Evolutionary conservation across 2,329 filamentous ascomycete species (phyloP).

Genomic region (Ophiocordyceps camponoti-floridani): DNA sequence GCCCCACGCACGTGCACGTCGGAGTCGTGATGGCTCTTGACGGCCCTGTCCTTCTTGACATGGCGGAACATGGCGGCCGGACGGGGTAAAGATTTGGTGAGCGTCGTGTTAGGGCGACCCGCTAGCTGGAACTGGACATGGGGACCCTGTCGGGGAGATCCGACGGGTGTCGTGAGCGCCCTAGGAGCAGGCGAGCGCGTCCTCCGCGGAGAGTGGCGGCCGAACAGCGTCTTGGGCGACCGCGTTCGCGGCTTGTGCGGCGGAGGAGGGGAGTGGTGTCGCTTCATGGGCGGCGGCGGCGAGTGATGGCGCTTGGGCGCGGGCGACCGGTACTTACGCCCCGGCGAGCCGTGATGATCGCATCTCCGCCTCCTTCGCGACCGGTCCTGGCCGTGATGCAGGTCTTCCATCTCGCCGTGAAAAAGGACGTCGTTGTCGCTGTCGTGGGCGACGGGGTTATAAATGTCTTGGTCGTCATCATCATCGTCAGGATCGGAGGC

Average conservation of each 20-base stretch:
- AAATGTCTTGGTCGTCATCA: conserved; percentile 51
- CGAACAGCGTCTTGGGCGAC: conserved; percentile 7
- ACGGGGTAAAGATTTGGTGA: conserved; percentile 76
- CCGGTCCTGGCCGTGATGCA: conserved; percentile 39
- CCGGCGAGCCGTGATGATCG: conserved; percentile 15
- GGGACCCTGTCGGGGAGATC: conserved; percentile 21
- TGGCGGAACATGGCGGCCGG: conserved; percentile 53
- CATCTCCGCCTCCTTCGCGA: conserved; percentile 31
- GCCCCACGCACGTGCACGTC: conserved; percentile 69
- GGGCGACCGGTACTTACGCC: conserved; percentile 11
- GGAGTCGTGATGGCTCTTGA: conserved; percentile 12
- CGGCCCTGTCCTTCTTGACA: conserved; percentile 23
- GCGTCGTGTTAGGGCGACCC: conserved; percentile 48
- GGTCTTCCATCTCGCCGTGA: conserved; percentile 52
- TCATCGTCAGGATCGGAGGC: conserved; percentile 83
- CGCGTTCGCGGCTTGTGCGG: background rate
- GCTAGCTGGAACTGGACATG: conserved; percentile 18
- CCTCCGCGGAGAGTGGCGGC: conserved; percentile 2
- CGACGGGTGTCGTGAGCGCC: conserved; percentile 15
- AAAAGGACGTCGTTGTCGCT: conserved; percentile 55
- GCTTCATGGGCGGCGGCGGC: background rate
- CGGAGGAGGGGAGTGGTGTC: background rate
- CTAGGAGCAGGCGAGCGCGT: conserved; percentile 1
- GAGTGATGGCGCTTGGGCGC: conserved; percentile 17
- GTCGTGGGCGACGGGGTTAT: conserved; percentile 35